phyloP scores from a whole-genome alignment of 306 rosid genomes.

The Quercus dentata region DNA sequence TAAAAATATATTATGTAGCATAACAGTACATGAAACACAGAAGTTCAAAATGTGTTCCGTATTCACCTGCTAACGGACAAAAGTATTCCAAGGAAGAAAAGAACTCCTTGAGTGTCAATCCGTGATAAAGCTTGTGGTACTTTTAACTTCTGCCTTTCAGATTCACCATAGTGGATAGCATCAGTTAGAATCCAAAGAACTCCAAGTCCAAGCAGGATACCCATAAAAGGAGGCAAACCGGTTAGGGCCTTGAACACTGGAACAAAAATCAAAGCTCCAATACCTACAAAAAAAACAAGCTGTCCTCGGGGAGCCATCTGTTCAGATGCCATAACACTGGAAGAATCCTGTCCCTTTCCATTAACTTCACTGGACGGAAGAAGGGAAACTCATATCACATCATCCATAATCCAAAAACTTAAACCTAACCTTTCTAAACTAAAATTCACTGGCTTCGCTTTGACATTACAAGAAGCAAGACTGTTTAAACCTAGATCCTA shows the following conservation, averaged over 20 bases:
- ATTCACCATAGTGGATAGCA: constrained; percentile 96
- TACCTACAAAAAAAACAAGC: constrained; percentile 83
- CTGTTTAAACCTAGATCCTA: too few species aligned
- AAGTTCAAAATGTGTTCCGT: background rate
- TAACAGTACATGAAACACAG: background rate
- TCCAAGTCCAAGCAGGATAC: constrained; percentile 90
- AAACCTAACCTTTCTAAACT: constrained; percentile 15
- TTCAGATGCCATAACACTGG: constrained; percentile 68
- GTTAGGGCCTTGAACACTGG: constrained; percentile 90
- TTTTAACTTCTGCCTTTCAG: constrained; percentile 85
- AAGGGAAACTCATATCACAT: constrained; percentile 20
- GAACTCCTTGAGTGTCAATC: constrained; percentile 90
- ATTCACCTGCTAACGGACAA: constrained; percentile 86
- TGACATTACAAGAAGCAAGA: constrained; percentile 6
- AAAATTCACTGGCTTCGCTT: constrained; percentile 14
- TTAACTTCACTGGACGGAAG: constrained; percentile 68
- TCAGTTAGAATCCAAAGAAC: constrained; percentile 96
- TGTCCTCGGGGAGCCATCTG: constrained; percentile 94
- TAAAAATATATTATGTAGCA: background rate
- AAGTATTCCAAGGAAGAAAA: constrained; percentile 94
- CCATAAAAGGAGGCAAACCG: constrained; percentile 95
- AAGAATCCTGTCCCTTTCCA: constrained; percentile 56
- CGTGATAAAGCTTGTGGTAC: constrained; percentile 95
- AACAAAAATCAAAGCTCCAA: constrained; percentile 85
- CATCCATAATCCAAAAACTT: constrained; percentile 8